These are phyloP conservation scores for Diaporthe sp. DNA, from an alignment of 2,329 filamentous ascomycete genomes.

Conservation along the genomic window DNA sequence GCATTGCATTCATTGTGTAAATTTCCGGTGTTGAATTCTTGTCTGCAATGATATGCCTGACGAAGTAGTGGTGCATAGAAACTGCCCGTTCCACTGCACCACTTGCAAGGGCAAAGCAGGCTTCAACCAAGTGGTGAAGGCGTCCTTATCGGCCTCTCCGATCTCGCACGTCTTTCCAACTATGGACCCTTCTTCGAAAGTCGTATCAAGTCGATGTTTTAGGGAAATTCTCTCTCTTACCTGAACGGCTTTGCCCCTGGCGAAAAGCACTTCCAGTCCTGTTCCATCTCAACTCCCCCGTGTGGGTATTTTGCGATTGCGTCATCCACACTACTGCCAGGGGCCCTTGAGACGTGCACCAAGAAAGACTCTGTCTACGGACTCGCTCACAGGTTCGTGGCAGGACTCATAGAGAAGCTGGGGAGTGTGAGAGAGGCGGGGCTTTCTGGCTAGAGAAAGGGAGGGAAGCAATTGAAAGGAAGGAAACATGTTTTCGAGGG, in stretches of 20 bases:
- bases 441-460: background rate
- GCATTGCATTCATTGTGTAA: background rate
- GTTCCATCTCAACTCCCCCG: background rate
- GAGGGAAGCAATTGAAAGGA: background rate
- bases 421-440: background rate
- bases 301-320: slow-evolving; percentile 21
- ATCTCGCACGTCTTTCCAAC: background rate
- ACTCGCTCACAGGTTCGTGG: background rate
- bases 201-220: no score
- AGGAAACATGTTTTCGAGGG: slow-evolving; percentile 37
- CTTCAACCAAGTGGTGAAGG: background rate
- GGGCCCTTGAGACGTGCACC: background rate
- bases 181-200: background rate
- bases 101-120: background rate
- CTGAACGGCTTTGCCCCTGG: background rate
- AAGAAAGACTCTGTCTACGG: background rate
- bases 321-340: background rate
- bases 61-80: background rate
- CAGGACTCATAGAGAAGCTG: background rate
- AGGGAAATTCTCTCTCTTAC: no score
- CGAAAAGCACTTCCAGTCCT: background rate
- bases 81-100: background rate
- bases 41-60: background rate
- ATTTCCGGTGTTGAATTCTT: background rate
- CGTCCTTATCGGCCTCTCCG: slow-evolving; percentile 12